Base-by-base conservation (phyloP, 176 grass and related monocot species). In the Phoenix roebelenii region DNA sequence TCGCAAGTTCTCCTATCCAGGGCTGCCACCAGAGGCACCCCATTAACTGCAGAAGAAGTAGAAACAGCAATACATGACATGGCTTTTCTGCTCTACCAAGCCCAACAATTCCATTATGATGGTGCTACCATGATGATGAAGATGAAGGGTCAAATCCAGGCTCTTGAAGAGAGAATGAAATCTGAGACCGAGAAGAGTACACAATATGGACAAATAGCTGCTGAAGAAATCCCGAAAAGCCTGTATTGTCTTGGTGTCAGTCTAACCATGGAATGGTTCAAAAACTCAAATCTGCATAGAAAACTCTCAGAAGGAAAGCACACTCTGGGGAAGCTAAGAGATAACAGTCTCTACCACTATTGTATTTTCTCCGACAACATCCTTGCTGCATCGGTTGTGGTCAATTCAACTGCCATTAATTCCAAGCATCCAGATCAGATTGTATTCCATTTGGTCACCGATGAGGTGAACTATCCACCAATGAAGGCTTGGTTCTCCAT, bases 291-390 rank as follows among this genome's bases (percentile, higher is more conserved):
- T 32, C 79, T 88, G 71, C 84, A 83, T 71, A 88, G 74, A 50
- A 83, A 89, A 80, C 72, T 76, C 57, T 73, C 72, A 24, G 84
- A 83, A 58, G 61, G 72, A 72, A 80, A 74, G 63, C 57, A 67
- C 30, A 35, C 66, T 64, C 69, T 85, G 52, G 75, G 82, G 66
- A 83, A 85, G 53, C 73, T 92, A 17, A 92, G 76, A 73, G 88
- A 92, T 71, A 98, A 78, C 58, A 81, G 70, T 73, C 84, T 92
- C 26, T 79, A 85, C 59, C 93, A 98, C 74, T 98, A 78, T 15
- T 98, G 93, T 71, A 60, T 98, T 67, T 98, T 98, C 62, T 98
- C 93, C 4, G 93, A 98, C 58, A 98, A 98, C 76, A 92, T 98
- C 74, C 74, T 98, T 49, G 93, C 93, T 18, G 76, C 80, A 26